Evolutionary conservation across 2,329 filamentous ascomycete genomes (phyloP), one percentile per base, ranked within the genome.

Genomic region (Stylonectria norvegica): DNA sequence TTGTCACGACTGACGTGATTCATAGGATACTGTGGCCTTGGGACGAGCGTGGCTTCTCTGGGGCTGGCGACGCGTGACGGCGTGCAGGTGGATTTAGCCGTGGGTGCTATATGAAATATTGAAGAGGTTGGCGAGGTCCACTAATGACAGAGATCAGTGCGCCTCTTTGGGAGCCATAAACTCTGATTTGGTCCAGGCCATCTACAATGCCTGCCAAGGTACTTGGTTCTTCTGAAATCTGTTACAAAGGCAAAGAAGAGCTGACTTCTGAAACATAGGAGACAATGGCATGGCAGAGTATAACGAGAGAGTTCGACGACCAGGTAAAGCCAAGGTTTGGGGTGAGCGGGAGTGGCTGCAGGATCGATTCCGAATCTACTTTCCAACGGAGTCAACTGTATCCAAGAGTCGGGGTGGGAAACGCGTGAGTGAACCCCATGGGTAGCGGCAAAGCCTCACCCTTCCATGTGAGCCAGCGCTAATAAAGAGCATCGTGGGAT

Each of bases 111-210:
- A 49, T 49, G 42, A 45, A 32, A 43, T 25, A 32, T 31, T 15
- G 38, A 12, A 40, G 37, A 30, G 27, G 18, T 28, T 23, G 14
- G 23, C 16, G 15, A 15, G 14, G 9, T 20, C 19, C 20, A 9
- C 9, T 31, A 43, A 41, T 40, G 22, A 38, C 35, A 38, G 27
- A 33, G 23, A 47, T 29, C 48, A 85, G 83, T 78, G 86, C 17
- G 88, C 91, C 1, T 96, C 91, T 1, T 67, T 97, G 5, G 93
- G 91, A 14, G 80, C 80, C 7, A 60, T 97, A 29, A 89, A 81
- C 38, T 71, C 77, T 29, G 74, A 78, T 5, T 80, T 94, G 43
- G 63, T 96, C 19, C 63, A 62, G 38, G 68, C 70, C 8, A 63
- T 81, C 14, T 79, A 78, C 55, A 67, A 70, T 45, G 73, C 76